phyloP scores from a whole-genome alignment of 2,329 filamentous ascomycete genomes.

The Metarhizium brunneum region DNA sequence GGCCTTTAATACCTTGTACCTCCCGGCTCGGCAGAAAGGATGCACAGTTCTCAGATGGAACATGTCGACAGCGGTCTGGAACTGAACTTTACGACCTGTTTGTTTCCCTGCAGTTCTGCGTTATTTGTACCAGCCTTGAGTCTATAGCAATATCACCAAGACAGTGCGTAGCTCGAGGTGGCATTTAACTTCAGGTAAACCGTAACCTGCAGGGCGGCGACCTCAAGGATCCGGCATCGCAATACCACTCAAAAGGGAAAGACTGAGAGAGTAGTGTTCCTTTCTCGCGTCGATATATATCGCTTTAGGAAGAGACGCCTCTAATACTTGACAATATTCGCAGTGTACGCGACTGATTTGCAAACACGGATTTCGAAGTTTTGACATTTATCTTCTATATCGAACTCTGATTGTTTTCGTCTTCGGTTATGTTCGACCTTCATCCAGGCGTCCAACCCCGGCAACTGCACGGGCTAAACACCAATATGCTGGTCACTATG shows the following conservation, averaged over 20 bases:
- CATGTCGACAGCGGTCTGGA: not conserved
- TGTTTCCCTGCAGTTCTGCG: not conserved
- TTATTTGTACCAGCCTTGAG: not conserved
- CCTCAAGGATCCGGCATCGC: too few relatives aligned
- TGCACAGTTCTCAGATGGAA: not conserved
- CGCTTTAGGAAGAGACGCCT: not conserved
- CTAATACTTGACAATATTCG: not conserved
- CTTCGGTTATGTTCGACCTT: not conserved
- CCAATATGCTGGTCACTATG: slow-evolving; percentile 7
- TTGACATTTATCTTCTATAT: not conserved
- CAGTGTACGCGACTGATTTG: not conserved
- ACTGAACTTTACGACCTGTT: not conserved
- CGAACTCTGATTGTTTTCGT: not conserved
- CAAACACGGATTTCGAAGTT: not conserved
- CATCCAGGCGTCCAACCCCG: not conserved
- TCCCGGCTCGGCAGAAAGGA: not conserved
- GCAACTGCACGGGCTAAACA: not conserved
- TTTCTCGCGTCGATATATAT: not conserved
- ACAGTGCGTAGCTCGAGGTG: not conserved
- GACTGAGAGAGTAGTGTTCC: not conserved
- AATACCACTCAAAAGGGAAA: not conserved
- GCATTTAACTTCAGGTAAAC: slow-evolving; percentile 4
- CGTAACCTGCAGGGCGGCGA: not conserved
- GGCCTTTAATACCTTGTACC: not conserved
- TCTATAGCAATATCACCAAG: not conserved